Evolutionary conservation across 2,329 filamentous ascomycete genomes (phyloP).

Genomic region (Cercospora canescens): DNA sequence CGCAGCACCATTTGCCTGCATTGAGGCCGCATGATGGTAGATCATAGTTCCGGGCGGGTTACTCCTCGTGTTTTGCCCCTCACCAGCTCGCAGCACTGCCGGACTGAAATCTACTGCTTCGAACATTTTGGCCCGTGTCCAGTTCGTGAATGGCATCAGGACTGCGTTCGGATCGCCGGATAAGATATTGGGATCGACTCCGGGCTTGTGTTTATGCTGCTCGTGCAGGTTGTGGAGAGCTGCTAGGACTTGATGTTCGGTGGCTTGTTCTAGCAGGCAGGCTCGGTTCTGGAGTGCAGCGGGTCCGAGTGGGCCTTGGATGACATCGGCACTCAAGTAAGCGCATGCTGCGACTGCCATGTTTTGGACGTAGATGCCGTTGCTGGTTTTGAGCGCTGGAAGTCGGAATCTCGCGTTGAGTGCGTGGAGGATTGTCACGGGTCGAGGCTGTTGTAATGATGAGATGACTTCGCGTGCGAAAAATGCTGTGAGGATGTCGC

Average conservation of each 20-base stretch:
- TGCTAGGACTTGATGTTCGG: background rate
- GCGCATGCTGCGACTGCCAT: background rate
- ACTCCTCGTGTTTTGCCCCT: background rate
- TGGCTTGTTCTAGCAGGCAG: background rate
- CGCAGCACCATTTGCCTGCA: background rate
- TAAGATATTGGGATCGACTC: background rate
- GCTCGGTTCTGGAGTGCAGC: background rate
- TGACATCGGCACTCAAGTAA: background rate
- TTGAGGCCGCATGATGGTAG: background rate
- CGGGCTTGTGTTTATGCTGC: background rate
- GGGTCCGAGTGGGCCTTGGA: background rate
- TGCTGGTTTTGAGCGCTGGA: background rate
- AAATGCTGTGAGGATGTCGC: slow-evolving; percentile 42
- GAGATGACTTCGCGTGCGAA: slow-evolving; percentile 30
- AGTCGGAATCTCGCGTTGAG: slow-evolving; percentile 43
- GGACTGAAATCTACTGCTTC: slow-evolving; percentile 40
- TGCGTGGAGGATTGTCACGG: slow-evolving; percentile 42
- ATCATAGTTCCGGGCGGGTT: background rate
- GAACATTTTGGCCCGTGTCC: slow-evolving; percentile 41
- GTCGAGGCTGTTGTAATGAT: slow-evolving; percentile 29
- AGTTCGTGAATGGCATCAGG: slow-evolving; percentile 44
- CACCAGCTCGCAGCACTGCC: slow-evolving; percentile 17
- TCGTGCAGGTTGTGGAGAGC: background rate
- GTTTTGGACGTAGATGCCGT: background rate
- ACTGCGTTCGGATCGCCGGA: slow-evolving; percentile 20